These are phyloP conservation scores for Aspergillus intermedius DNA, from an alignment of 2,329 filamentous ascomycete genomes.

Conservation along the genomic window DNA sequence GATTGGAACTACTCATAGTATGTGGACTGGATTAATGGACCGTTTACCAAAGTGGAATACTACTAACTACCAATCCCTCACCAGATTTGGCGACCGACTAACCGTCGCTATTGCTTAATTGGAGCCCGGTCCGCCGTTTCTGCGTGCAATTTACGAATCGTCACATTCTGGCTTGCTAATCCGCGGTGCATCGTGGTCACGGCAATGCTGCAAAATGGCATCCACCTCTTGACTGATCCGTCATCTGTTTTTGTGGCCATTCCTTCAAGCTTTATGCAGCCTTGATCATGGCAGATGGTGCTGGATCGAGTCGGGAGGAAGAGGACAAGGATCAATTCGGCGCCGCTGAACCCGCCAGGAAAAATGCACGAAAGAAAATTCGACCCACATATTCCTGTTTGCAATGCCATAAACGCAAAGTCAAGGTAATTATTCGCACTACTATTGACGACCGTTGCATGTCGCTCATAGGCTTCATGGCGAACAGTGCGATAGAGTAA, in stretches of 20 bases:
- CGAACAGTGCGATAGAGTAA: conserved; percentile 23
- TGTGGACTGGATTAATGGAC: too few species aligned
- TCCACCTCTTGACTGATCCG: too few species aligned
- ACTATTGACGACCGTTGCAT: neutral
- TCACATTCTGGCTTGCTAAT: too few species aligned
- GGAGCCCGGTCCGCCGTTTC: too few species aligned
- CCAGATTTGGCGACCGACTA: too few species aligned
- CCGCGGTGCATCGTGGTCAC: too few species aligned
- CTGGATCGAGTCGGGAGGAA: neutral
- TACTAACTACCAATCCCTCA: too few species aligned
- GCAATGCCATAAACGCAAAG: conserved; percentile 26
- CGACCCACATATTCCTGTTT: conserved; percentile 26
- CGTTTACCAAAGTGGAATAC: too few species aligned
- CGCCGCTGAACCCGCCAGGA: neutral
- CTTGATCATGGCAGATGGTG: neutral
- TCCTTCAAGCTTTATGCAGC: conserved; percentile 1
- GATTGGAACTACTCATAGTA: too few species aligned
- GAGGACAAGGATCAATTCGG: neutral
- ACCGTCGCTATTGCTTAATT: too few species aligned
- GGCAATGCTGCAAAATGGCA: too few species aligned
- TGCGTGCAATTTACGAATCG: too few species aligned
- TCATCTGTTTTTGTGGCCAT: neutral
- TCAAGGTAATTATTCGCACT: conserved; percentile 18
- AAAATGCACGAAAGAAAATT: conserved; percentile 16
- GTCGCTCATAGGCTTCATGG: neutral